Evolutionary conservation across 805 yeast species (phyloP).

Genomic region (Hanseniaspora clermontiae): DNA sequence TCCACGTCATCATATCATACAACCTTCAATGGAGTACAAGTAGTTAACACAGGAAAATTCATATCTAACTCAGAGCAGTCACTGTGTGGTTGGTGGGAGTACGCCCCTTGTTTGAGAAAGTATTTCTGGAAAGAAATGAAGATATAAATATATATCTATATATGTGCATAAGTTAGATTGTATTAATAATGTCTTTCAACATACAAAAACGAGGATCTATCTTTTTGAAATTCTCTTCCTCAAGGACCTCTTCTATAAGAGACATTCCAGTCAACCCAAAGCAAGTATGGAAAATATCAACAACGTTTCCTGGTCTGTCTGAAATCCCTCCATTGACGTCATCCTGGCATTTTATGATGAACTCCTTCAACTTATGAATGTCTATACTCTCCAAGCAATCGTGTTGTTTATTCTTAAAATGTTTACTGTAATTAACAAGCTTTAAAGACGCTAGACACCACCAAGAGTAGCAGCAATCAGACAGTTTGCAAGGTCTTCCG

Average conservation of each 20-base stretch:
- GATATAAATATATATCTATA: constrained; percentile 19
- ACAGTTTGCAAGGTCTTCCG: constrained; percentile 89
- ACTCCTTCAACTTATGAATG: constrained; percentile 42
- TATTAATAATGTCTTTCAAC: constrained; percentile 37
- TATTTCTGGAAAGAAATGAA: constrained; percentile 38
- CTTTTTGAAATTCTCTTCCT: constrained; percentile 42
- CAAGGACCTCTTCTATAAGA: constrained; percentile 58
- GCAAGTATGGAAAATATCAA: constrained; percentile 83
- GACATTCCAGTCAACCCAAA: constrained; percentile 86
- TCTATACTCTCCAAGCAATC: constrained; percentile 50
- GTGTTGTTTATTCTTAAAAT: constrained; percentile 23
- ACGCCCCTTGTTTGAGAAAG: constrained; percentile 46
- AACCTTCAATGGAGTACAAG: constrained; percentile 70
- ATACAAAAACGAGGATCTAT: constrained; percentile 83
- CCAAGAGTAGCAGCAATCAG: constrained; percentile 98
- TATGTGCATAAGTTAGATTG: constrained; percentile 19
- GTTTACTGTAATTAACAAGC: constrained; percentile 20
- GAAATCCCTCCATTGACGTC: constrained; percentile 72
- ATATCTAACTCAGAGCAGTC: constrained; percentile 30
- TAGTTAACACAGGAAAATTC: constrained; percentile 57
- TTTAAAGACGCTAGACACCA: constrained; percentile 79
- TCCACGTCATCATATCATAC: constrained; percentile 60
- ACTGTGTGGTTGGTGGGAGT: constrained; percentile 64
- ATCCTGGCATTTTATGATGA: constrained; percentile 72
- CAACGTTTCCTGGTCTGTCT: constrained; percentile 82